phyloP scores from a whole-genome alignment of 1,284 basidiomycete genomes.

The Apiotrichum porosum region DNA sequence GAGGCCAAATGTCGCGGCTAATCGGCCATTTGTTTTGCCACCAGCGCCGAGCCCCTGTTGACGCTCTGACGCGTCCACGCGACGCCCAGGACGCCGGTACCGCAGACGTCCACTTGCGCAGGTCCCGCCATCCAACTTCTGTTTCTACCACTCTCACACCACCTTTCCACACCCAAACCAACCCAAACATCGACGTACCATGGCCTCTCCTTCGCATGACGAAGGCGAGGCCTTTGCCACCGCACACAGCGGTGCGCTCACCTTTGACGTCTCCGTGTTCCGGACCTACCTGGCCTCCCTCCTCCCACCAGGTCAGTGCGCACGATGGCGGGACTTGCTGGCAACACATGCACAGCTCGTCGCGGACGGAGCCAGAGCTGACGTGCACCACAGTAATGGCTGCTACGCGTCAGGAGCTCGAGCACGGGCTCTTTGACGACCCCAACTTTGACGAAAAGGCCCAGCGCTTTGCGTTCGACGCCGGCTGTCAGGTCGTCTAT shows the following conservation, averaged over 20 bases:
- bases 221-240: constrained; percentile 25
- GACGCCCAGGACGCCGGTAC: too few relatives aligned
- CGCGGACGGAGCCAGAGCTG: neutral
- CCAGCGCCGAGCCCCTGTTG: too few relatives aligned
- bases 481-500: constrained; percentile 45
- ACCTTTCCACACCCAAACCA: neutral
- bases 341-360: neutral
- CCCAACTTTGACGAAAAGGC: constrained; percentile 44
- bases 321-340: too few relatives aligned
- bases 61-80: too few relatives aligned
- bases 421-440: constrained; percentile 41
- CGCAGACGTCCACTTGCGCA: too few relatives aligned
- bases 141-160: neutral
- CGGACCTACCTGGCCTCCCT: constrained; percentile 36
- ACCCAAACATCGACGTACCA: constrained; percentile 1
- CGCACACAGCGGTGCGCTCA: constrained; percentile 16
- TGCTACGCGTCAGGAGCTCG: constrained; percentile 36
- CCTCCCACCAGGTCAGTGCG: constrained; percentile 34
- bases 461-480: constrained; percentile 42
- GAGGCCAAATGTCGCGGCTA: too few relatives aligned
- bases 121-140: neutral
- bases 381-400: constrained; percentile 43
- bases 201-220: constrained; percentile 23
- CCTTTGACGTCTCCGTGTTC: constrained; percentile 44
- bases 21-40: too few relatives aligned